Base-by-base conservation (phyloP, 1,284 basidiomycete genomes). In the Tylopilus sp. region DNA sequence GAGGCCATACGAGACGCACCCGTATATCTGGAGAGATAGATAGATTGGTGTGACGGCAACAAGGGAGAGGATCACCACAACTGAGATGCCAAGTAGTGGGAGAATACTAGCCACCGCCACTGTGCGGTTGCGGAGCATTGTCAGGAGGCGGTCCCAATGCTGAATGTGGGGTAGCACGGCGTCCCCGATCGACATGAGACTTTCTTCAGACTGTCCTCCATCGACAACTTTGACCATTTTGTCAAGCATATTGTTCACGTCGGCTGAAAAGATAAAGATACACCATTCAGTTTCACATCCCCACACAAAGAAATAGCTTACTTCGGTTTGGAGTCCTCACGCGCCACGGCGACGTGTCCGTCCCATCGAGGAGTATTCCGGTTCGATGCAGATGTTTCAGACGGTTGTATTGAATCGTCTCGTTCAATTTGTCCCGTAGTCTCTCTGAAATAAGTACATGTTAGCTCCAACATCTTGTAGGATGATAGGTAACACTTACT, bases 151-250 rank as follows among this genome's bases (percentile, higher is more conserved):
- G 22, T 54, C 20, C 61, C 61, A 59, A n/a, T 66, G 61, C 10
- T 28, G 7, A 25, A 66, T 52, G 14, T 61, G 60, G 1, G 62
- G 62, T 8, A 54, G 45, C 9, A 65, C 20, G 2, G 49, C 7
- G 10, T 63, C 60, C 3, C 57, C 60, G 2, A 61, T 43, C 5
- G 57, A 53, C 50, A 63, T 53, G 28, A 67, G 51, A 22, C 54
- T 55, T 6, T 68, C 62, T 36, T 61, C 60, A 1, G 40, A 57
- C 3, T 61, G 25, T 22, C 62, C 64, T 15, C 40, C 57, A 15
- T 66, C 64, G 22, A 67, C 29, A 0, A 56, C 48, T 19, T 53
- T 57, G 51, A 66, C 59, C 64, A 70, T 53, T 42, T 63, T 68
- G 19, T 66, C 62, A 1, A 70, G 45, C 54, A 56, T 57, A 2